These are phyloP conservation scores for Aureobasidium subglaciale DNA, from an alignment of 2,329 filamentous ascomycete genomes.

Conservation along the genomic window DNA sequence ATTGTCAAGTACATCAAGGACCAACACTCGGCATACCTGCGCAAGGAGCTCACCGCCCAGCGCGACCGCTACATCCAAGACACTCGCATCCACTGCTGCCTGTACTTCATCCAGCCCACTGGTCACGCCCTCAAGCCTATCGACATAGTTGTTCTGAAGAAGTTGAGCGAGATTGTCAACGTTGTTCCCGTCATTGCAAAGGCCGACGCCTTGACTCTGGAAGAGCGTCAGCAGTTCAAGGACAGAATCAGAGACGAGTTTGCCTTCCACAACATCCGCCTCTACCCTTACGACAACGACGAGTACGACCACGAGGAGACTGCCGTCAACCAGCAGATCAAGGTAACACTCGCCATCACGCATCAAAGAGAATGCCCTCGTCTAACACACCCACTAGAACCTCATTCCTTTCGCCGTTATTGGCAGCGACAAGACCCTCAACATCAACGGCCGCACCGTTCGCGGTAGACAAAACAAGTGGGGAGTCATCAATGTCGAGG, in stretches of 20 bases:
- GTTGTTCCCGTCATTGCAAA: slow-evolving; percentile 99
- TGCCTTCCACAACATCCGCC: slow-evolving; percentile 98
- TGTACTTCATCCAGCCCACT: slow-evolving; percentile 99
- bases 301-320: slow-evolving; percentile 97
- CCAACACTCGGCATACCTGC: slow-evolving; percentile 97
- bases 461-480: slow-evolving; percentile 97
- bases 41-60: slow-evolving; percentile 98
- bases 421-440: slow-evolving; percentile 95
- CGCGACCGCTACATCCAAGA: slow-evolving; percentile 99
- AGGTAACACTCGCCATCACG: slow-evolving; percentile 52
- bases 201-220: slow-evolving; percentile 88
- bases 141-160: slow-evolving; percentile 99
- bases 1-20: slow-evolving; percentile 99
- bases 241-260: slow-evolving; percentile 99
- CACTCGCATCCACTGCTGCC: slow-evolving; percentile 97
- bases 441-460: slow-evolving; percentile 94
- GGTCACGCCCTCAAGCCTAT: slow-evolving; percentile 98
- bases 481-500: slow-evolving; percentile 99
- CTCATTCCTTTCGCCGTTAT: slow-evolving; percentile 97
- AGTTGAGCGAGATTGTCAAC: slow-evolving; percentile 98
- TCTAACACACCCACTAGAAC: slow-evolving; percentile 48
- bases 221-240: slow-evolving; percentile 96
- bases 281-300: slow-evolving; percentile 99
- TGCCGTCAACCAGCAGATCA: slow-evolving; percentile 88
- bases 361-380: neutral